These are phyloP conservation scores for Vachellia pachyceras DNA, from an alignment of 306 rosid species.

Conservation along the genomic window DNA sequence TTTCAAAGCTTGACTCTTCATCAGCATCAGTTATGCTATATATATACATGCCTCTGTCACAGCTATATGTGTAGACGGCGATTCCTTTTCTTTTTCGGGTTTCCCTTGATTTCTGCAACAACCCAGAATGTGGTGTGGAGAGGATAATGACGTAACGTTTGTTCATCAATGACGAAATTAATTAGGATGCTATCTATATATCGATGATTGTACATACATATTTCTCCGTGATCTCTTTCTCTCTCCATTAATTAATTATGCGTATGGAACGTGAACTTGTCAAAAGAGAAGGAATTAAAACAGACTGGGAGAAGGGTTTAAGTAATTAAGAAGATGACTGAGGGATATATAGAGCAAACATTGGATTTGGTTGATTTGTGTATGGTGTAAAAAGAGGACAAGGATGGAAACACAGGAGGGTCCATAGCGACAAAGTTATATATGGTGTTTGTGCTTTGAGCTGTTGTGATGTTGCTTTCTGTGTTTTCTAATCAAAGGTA, in stretches of 20 bases:
- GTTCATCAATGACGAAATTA: slow-evolving; percentile 20
- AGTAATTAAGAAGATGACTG: neutral
- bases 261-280: too few species aligned
- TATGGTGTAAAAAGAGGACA: slow-evolving; percentile 35
- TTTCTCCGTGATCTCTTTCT: neutral
- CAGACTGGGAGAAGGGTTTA: neutral
- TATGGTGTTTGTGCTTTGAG: slow-evolving; percentile 2
- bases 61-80: neutral
- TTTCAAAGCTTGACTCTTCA: slow-evolving; percentile 65
- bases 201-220: neutral
- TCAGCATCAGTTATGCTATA: neutral
- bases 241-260: neutral
- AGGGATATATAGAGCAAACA: neutral
- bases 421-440: neutral
- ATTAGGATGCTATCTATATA: slow-evolving; percentile 25
- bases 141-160: slow-evolving; percentile 36
- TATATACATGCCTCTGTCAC: neutral
- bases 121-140: slow-evolving; percentile 40
- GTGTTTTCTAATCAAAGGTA: slow-evolving; percentile 11
- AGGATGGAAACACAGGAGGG: slow-evolving; percentile 13
- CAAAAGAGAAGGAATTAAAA: too few species aligned
- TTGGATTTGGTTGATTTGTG: neutral
- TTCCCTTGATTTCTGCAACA: slow-evolving; percentile 27
- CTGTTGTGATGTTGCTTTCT: slow-evolving; percentile 14
- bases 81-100: neutral